These are phyloP conservation scores for Talaromyces verruculosus DNA, from an alignment of 2,329 filamentous ascomycete species.

Conservation along the genomic window DNA sequence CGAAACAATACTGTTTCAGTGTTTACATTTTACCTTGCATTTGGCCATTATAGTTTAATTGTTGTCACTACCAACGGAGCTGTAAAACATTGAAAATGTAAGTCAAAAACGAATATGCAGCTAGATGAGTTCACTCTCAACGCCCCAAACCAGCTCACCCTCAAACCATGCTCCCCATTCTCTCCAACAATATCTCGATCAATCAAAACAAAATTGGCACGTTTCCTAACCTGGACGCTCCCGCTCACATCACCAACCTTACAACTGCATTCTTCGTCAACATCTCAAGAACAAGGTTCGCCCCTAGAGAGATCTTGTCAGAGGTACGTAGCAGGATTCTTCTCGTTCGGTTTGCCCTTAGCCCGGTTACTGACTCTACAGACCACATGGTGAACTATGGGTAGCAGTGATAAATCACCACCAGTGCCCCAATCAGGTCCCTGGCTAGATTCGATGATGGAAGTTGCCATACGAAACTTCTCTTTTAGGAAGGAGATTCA, in stretches of 20 bases:
- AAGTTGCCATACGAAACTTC: neutral
- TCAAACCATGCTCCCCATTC: neutral
- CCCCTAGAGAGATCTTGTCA: neutral
- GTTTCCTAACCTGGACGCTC: neutral
- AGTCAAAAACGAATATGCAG: neutral
- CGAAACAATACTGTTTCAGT: neutral
- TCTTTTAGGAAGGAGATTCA: neutral
- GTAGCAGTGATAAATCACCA: neutral
- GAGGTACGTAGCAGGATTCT: neutral
- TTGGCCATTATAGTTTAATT: neutral
- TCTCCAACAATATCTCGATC: neutral
- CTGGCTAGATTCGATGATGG: too few species aligned
- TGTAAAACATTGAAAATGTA: neutral
- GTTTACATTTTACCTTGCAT: neutral
- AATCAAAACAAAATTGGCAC: conserved; percentile 8
- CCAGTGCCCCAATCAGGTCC: conserved; percentile 2
- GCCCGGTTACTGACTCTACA: neutral
- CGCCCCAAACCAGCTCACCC: conserved; percentile 9
- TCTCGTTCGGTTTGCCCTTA: too few species aligned
- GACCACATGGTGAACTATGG: neutral
- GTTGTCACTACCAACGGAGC: neutral
- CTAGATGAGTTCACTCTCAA: neutral
- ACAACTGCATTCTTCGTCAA: conserved; percentile 13
- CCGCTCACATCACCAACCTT: neutral
- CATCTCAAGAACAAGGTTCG: neutral